These are phyloP conservation scores for Peribolospora kevripleyi DNA, from an alignment of 768 basidiomycete genomes.

Conservation along the genomic window DNA sequence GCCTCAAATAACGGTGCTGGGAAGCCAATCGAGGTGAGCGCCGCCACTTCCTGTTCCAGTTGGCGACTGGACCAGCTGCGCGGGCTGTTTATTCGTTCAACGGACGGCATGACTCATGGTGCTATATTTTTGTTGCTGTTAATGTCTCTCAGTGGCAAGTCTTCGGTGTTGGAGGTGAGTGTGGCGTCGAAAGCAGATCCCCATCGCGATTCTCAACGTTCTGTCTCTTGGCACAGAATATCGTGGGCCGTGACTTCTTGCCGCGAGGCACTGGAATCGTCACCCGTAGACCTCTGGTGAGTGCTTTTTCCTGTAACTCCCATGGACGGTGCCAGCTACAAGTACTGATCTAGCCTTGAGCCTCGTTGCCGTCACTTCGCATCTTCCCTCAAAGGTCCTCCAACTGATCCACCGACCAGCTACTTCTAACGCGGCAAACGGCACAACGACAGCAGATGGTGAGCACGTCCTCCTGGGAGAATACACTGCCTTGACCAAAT, in stretches of 20 bases:
- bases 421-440: conserved; percentile 21
- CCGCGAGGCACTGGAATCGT: conserved; percentile 98
- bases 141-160: conserved; percentile 18
- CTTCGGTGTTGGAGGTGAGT: conserved; percentile 23
- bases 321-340: not conserved
- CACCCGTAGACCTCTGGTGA: conserved; percentile 78
- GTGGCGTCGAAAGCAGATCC: not conserved
- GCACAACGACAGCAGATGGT: too few relatives aligned
- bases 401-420: conserved; percentile 72
- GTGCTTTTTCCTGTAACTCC: conserved; percentile 11
- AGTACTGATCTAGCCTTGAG: not conserved
- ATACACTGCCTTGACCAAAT: not conserved
- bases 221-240: conserved; percentile 35
- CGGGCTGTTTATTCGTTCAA: not conserved
- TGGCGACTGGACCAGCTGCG: not conserved
- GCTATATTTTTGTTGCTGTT: not conserved
- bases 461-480: too few relatives aligned
- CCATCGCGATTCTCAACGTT: not conserved
- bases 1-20: conserved; percentile 26
- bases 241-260: conserved; percentile 91
- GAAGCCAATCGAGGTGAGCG: conserved; percentile 19
- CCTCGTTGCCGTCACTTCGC: not conserved
- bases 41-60: not conserved
- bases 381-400: conserved; percentile 33
- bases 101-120: not conserved